Percentiles rank a stretch among this genome's conserved stretches.
These are phyloP conservation scores for Linum tenue DNA, from an alignment of 345 rosid species.

Conservation along the genomic window DNA sequence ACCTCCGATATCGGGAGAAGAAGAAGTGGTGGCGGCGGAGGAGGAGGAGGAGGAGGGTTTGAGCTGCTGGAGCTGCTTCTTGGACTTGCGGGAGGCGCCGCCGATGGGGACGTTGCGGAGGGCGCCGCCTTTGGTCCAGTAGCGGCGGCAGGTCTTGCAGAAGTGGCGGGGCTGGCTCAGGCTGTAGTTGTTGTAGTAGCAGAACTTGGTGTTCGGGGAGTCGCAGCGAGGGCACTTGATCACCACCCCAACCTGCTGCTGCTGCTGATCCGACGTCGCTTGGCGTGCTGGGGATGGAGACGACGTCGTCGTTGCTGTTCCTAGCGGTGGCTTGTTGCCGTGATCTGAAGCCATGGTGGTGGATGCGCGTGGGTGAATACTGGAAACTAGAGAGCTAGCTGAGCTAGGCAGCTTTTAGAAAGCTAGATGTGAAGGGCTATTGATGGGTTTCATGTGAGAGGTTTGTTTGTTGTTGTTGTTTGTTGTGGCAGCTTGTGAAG, in stretches of 20 bases:
- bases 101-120: constrained; percentile 77
- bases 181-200: constrained; percentile 94
- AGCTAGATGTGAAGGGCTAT: constrained; percentile 32
- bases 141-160: constrained; percentile 73
- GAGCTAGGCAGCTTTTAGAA: constrained; percentile 31
- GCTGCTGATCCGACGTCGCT: constrained; percentile 6
- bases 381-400: too few relatives aligned
- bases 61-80: constrained; percentile 26
- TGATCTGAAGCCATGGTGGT: background rate
- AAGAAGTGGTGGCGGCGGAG: constrained; percentile 31
- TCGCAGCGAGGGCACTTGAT: constrained; percentile 76
- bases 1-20: constrained; percentile 45
- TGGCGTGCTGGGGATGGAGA: background rate
- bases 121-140: constrained; percentile 87
- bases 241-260: constrained; percentile 25
- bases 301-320: background rate
- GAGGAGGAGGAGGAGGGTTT: constrained; percentile 34
- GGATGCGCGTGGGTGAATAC: background rate
- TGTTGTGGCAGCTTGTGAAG: constrained; percentile 46
- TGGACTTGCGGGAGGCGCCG: constrained; percentile 72
- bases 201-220: constrained; percentile 77
- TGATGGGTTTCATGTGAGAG: constrained; percentile 48
- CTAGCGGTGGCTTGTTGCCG: background rate
- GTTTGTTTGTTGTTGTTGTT: constrained; percentile 12
- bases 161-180: constrained; percentile 80